A percentile compares a stretch with the other conserved stretches of the same genome.
phyloP scores from a whole-genome alignment of 768 basidiomycete species.

The Phlebiopsis gigantea region DNA sequence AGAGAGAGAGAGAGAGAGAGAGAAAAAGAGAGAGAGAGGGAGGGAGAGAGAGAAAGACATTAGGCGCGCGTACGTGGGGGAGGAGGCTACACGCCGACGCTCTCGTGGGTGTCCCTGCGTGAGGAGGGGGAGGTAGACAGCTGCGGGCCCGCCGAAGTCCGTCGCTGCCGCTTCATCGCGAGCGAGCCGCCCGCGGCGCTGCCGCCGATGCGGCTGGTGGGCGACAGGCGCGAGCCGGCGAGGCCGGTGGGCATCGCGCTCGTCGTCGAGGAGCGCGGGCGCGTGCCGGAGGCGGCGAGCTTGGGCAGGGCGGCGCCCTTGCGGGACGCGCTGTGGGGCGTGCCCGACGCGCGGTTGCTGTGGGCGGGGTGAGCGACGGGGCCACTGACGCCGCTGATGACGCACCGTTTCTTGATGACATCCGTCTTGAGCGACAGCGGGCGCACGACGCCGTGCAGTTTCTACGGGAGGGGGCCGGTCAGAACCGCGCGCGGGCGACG shows the following conservation, averaged over 20 bases:
- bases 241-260: constrained; percentile 48
- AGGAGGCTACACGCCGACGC: constrained; percentile 19
- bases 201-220: constrained; percentile 26
- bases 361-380: constrained; percentile 10
- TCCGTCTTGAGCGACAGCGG: constrained; percentile 95
- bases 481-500: background rate
- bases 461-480: constrained; percentile 42
- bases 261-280: constrained; percentile 68
- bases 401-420: constrained; percentile 91
- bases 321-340: constrained; percentile 59
- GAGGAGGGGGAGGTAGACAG: constrained; percentile 29
- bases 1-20: constrained; percentile 6
- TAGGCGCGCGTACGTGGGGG: constrained; percentile 16
- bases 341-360: constrained; percentile 80
- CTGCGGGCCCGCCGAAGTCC: constrained; percentile 60
- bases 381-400: background rate
- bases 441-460: constrained; percentile 92
- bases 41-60: constrained; percentile 15
- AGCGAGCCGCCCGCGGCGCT: constrained; percentile 20
- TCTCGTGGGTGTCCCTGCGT: constrained; percentile 21
- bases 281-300: constrained; percentile 66
- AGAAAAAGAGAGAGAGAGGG: constrained; percentile 30
- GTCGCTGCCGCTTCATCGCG: constrained; percentile 76
- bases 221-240: constrained; percentile 34
- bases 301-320: constrained; percentile 67